Evolutionary conservation across 495 filamentous ascomycete species (phyloP).

Genomic region (Barbatosphaeria neglecta): DNA sequence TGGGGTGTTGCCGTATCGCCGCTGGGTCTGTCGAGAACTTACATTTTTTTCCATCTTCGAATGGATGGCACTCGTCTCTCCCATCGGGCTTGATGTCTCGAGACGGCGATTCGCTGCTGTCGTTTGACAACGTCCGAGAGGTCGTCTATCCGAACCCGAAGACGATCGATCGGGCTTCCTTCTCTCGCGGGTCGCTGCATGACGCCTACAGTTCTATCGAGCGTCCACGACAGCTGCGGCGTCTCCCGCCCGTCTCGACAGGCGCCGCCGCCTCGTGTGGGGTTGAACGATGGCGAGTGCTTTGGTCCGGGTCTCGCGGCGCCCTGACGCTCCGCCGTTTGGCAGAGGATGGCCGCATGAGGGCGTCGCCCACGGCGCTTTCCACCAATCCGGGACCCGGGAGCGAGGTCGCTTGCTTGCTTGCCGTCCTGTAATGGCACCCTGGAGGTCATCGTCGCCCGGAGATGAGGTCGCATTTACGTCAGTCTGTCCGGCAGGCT

Average conservation of each 20-base stretch:
- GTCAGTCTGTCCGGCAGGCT: no score
- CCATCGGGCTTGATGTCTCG: no score
- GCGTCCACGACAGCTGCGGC: not conserved
- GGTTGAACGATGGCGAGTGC: conserved; percentile 10
- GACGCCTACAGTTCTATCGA: no score
- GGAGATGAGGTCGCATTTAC: no score
- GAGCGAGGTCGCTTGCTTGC: not conserved
- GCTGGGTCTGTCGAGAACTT: no score
- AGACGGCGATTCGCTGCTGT: not conserved
- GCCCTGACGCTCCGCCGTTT: not conserved
- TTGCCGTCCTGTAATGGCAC: not conserved
- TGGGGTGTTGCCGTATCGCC: no score
- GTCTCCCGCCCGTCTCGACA: not conserved
- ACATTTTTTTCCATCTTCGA: not conserved
- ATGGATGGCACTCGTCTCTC: no score
- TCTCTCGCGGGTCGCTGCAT: not conserved
- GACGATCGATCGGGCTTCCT: not conserved
- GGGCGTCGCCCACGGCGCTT: not conserved
- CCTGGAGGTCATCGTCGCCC: not conserved
- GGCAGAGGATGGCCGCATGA: not conserved
- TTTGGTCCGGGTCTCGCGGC: not conserved
- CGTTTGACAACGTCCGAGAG: not conserved
- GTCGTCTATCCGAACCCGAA: not conserved
- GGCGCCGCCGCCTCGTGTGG: conserved; percentile 4
- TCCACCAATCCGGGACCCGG: not conserved